Evolutionary conservation across 106 monocot genomes (phyloP).

Genomic region (Phalaenopsis aphrodite): DNA sequence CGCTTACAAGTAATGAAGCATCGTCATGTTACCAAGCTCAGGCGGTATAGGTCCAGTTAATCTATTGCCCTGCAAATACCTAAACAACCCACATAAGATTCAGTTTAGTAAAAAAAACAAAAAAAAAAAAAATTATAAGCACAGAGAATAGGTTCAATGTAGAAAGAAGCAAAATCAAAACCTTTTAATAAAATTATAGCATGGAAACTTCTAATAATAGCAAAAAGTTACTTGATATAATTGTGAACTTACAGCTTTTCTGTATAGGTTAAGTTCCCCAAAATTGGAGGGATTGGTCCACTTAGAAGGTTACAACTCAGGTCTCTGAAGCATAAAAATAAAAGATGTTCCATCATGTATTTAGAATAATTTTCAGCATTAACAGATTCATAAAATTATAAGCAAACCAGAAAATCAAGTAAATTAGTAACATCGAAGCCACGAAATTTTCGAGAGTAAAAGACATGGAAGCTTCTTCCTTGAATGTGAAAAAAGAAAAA

Average conservation of each 20-base stretch:
- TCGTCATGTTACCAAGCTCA: constrained; percentile 90
- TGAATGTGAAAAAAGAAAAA: not conserved
- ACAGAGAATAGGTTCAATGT: too few species aligned
- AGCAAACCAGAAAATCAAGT: not conserved
- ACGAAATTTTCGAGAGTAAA: too few species aligned
- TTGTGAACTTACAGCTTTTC: constrained; percentile 76
- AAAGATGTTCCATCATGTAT: not conserved
- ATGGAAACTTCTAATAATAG: not conserved
- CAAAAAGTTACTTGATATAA: not conserved
- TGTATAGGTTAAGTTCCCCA: constrained; percentile 93
- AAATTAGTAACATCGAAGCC: not conserved
- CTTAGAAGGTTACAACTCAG: constrained; percentile 70
- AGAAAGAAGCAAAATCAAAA: too few species aligned
- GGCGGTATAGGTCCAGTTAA: constrained; percentile 81
- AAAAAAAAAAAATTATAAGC: not conserved
- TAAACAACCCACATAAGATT: constrained; percentile 5
- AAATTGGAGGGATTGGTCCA: constrained; percentile 77
- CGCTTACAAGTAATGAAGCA: constrained; percentile 80
- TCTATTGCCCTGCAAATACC: constrained; percentile 83
- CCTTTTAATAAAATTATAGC: not conserved
- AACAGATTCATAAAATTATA: not conserved
- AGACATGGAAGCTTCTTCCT: not conserved
- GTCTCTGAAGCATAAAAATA: constrained; percentile 47
- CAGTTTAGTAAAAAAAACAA: too few species aligned
- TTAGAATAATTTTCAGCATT: not conserved